These are phyloP conservation scores for Botryotinia convoluta DNA, from an alignment of 2,329 filamentous ascomycete genomes.

Conservation along the genomic window DNA sequence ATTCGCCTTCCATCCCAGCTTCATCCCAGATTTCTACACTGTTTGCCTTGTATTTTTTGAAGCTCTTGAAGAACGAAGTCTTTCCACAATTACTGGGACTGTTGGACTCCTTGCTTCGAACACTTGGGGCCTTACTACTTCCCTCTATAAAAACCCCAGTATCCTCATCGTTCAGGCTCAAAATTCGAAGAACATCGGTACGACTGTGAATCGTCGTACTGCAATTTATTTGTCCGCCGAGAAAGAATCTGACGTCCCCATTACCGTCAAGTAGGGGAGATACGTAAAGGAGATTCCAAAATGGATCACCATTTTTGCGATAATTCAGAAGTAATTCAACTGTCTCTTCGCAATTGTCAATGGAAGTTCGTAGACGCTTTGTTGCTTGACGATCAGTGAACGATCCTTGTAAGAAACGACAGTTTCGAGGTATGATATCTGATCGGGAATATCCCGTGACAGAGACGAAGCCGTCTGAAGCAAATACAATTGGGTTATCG, in stretches of 20 bases:
- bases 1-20: constrained; percentile 43
- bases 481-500: constrained; percentile 50
- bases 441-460: constrained; percentile 49
- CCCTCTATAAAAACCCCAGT: constrained; percentile 32
- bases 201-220: constrained; percentile 51
- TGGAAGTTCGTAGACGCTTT: constrained; percentile 43
- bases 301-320: constrained; percentile 50
- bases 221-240: constrained; percentile 58
- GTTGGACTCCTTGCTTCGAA: constrained; percentile 14
- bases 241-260: constrained; percentile 51
- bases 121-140: constrained; percentile 24
- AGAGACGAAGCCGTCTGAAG: constrained; percentile 52
- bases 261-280: constrained; percentile 50
- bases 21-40: constrained; percentile 27
- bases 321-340: constrained; percentile 53
- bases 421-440: constrained; percentile 50
- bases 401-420: constrained; percentile 49
- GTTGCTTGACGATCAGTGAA: constrained; percentile 46
- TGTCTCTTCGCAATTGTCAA: constrained; percentile 45
- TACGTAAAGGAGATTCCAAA: constrained; percentile 56
- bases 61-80: constrained; percentile 34
- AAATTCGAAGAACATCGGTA: constrained; percentile 50
- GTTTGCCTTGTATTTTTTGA: constrained; percentile 30
- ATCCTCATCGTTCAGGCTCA: constrained; percentile 43
- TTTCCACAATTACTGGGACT: constrained; percentile 13